A percentile compares a stretch with the other conserved stretches of the same genome.
phyloP scores from a whole-genome alignment of 805 yeast genomes.

The Hanseniaspora mollemarum region DNA sequence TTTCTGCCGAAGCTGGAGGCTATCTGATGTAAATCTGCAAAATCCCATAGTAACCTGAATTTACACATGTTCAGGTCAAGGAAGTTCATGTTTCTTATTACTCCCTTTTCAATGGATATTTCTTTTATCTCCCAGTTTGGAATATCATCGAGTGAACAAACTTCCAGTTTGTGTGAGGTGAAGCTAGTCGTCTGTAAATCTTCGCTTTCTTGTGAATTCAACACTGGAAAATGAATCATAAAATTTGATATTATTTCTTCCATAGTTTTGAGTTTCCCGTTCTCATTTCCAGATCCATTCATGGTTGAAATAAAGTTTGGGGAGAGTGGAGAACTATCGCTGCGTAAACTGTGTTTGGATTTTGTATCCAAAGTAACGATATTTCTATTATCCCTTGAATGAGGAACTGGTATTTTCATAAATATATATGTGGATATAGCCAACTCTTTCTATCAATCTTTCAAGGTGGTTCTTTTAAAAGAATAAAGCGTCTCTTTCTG shows the following conservation, averaged over 20 bases:
- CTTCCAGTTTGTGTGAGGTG: slow-evolving; percentile 5
- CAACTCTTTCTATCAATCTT: too few species aligned
- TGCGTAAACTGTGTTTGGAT: background rate
- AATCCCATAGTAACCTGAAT: slow-evolving; percentile 3
- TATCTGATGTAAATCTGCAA: background rate
- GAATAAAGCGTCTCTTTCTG: too few species aligned
- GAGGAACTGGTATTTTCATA: background rate
- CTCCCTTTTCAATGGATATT: slow-evolving; percentile 4
- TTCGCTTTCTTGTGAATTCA: background rate
- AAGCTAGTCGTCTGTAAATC: background rate
- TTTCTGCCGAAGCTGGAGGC: background rate
- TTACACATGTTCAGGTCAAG: background rate
- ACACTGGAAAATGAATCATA: background rate
- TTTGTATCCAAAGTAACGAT: background rate
- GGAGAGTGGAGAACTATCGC: background rate
- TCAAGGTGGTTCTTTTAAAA: too few species aligned
- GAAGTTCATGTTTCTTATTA: background rate
- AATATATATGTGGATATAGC: background rate
- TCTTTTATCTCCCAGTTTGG: slow-evolving; percentile 9
- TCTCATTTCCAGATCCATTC: background rate
- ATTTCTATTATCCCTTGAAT: too few species aligned
- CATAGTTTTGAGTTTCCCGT: background rate
- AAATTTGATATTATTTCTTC: background rate
- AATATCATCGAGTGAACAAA: slow-evolving; percentile 1
- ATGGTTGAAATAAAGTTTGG: background rate